Percentiles rank a stretch among this genome's conserved stretches.
phyloP scores from a whole-genome alignment of 805 yeast genomes.

The Ogataea ramenticola region DNA sequence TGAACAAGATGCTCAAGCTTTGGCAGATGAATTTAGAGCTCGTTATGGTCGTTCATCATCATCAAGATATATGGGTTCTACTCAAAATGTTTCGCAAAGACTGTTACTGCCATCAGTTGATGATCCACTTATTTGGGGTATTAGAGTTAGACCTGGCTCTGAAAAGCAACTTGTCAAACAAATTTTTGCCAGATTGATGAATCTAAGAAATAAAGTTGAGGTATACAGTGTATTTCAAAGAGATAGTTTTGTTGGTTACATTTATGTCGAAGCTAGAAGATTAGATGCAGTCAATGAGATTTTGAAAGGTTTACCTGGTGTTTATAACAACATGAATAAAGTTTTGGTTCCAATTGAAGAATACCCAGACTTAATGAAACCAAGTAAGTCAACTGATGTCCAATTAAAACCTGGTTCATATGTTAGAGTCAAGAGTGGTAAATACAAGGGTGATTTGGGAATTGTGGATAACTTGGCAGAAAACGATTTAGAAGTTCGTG shows the following conservation, averaged over 20 bases:
- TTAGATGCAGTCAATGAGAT: conserved; percentile 89
- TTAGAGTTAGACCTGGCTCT: conserved; percentile 86
- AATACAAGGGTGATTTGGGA: conserved; percentile 88
- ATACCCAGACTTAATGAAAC: conserved; percentile 86
- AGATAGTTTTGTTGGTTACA: conserved; percentile 85
- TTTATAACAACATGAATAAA: conserved; percentile 57
- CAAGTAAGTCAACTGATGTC: conserved; percentile 80
- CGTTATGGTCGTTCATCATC: conserved; percentile 84
- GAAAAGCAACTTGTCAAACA: conserved; percentile 88
- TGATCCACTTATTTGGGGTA: conserved; percentile 95
- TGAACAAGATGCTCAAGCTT: conserved; percentile 89
- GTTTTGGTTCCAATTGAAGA: conserved; percentile 92
- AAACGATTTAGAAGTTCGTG: conserved; percentile 90
- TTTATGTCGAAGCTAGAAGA: conserved; percentile 90
- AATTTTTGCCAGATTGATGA: conserved; percentile 74
- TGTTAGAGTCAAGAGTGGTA: conserved; percentile 85
- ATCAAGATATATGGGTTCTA: conserved; percentile 74
- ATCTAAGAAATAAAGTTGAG: conserved; percentile 72
- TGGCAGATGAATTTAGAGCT: conserved; percentile 88
- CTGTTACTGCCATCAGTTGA: conserved; percentile 90
- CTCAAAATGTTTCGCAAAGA: conserved; percentile 87
- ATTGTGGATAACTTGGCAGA: conserved; percentile 89
- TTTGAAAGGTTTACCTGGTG: conserved; percentile 81
- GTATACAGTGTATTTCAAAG: conserved; percentile 89
- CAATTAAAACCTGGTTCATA: conserved; percentile 88